Conservation (phyloP, 306 rosid genomes). For the Lagenaria siceraria region DNA sequence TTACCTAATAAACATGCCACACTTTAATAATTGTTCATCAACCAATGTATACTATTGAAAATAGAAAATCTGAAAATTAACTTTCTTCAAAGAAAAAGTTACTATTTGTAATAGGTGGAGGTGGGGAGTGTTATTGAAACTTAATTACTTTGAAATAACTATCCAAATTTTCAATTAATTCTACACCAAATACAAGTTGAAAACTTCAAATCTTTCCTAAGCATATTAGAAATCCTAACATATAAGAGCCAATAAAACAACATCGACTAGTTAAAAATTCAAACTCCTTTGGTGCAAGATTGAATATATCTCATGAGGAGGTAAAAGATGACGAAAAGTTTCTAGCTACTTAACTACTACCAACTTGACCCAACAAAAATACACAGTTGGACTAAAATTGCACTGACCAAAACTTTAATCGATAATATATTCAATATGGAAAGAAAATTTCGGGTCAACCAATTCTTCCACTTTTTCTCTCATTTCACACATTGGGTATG, state of each 20-base stretch:
- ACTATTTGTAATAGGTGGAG: background rate
- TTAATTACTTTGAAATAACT: too few relatives aligned
- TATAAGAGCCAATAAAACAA: too few relatives aligned
- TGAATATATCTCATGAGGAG: background rate
- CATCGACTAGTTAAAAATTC: background rate
- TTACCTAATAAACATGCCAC: background rate
- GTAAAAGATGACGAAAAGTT: background rate
- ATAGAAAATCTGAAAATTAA: too few relatives aligned
- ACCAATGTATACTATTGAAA: too few relatives aligned
- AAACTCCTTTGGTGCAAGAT: background rate
- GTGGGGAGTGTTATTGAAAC: background rate
- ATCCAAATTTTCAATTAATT: background rate
- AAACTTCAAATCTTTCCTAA: background rate
- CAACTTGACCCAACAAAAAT: background rate
- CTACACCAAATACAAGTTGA: background rate
- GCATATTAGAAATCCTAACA: background rate
- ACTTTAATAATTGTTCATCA: background rate
- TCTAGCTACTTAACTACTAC: background rate
- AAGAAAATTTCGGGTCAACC: too few relatives aligned
- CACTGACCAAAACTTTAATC: background rate
- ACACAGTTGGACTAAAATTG: background rate
- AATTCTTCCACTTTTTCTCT: too few relatives aligned
- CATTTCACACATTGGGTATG: too few relatives aligned
- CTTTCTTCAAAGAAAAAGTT: background rate
- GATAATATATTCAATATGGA: too few relatives aligned